Base-by-base conservation (phyloP, 345 rosid genomes). In the Garcia nutans region DNA sequence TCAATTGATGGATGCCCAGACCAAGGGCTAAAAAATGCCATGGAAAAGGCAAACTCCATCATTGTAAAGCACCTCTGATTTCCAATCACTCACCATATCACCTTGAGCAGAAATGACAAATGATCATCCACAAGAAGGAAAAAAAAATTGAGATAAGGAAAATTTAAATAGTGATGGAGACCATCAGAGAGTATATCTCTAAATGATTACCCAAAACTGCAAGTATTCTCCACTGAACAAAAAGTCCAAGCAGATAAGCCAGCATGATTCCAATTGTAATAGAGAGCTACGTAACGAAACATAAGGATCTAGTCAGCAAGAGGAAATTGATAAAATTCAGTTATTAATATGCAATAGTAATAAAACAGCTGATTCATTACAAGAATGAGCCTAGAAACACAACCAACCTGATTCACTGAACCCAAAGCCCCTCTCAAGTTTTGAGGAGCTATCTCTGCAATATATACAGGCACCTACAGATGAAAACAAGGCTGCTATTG, bases 221-320 rank as follows among this genome's bases (percentile, higher is more conserved):
- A 70, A 96, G 97, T 79, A 90, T 85, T 83, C 99, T 93, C 99
- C 99, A 93, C 49, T 85, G 89, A 74, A 92, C 86, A 85, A 90
- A 90, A 79, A 93, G 87, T 65, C 94, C 96, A 72, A 94, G 91
- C 73, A 96, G 85, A 85, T 96, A 93, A 42, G 98, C 98, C 86
- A 96, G 80, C 99, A 96, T 78, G 77, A 93, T 96, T 81, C 99
- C 99, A 81, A 96, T 85, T 58, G 99, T 96, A 68, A 96, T 93
- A 28, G 99, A 93, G 73, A 96, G 98, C 99, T 96, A 80, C 73
- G 84, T 17, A 80, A 55, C 80, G 58, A 75, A 76, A 70, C 37
- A 17, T 0, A 31, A 78, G 58, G 63, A 44, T 33, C 56, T 42
- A 31, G 76, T 52, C 52, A 76, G 61, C 59, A 55, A 6, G 58